These are phyloP conservation scores for Xylaria bambusicola DNA, from an alignment of 495 filamentous ascomycete species.

Conservation along the genomic window DNA sequence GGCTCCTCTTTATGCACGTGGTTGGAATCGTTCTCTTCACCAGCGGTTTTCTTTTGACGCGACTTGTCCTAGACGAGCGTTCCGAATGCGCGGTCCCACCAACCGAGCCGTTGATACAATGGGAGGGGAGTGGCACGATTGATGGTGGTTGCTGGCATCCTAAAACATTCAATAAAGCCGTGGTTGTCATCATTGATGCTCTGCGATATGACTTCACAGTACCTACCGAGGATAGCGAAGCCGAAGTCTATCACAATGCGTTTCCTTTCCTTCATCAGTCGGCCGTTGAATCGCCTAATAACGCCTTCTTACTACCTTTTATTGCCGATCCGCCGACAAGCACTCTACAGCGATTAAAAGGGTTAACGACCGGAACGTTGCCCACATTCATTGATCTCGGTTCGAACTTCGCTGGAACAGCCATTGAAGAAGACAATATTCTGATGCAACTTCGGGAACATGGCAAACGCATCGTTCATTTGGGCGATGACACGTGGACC, in stretches of 20 bases:
- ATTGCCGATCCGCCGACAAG: slow-evolving; percentile 96
- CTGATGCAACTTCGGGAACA: slow-evolving; percentile 77
- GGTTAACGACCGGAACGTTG: slow-evolving; percentile 90
- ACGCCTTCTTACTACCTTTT: slow-evolving; percentile 90
- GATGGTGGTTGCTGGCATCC: slow-evolving; percentile 91
- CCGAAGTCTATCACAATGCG: slow-evolving; percentile 80
- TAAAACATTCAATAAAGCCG: slow-evolving; percentile 85
- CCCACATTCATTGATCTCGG: slow-evolving; percentile 93
- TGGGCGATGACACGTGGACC: slow-evolving; percentile 97
- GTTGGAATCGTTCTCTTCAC: slow-evolving; percentile 90
- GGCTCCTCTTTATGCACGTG: slow-evolving; percentile 67
- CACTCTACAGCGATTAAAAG: slow-evolving; percentile 89
- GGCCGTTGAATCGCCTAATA: slow-evolving; percentile 67
- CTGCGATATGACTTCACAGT: slow-evolving; percentile 96
- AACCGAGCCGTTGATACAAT: slow-evolving; percentile 45
- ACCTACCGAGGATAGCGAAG: slow-evolving; percentile 60
- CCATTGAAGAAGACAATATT: slow-evolving; percentile 97
- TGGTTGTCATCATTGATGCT: slow-evolving; percentile 90
- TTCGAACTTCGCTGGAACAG: slow-evolving; percentile 92
- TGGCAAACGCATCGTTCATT: slow-evolving; percentile 84
- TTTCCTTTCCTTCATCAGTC: slow-evolving; percentile 84
- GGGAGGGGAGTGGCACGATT: slow-evolving; percentile 49
- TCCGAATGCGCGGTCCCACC: slow-evolving; percentile 79
- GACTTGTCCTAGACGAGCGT: slow-evolving; percentile 84
- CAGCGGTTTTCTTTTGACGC: slow-evolving; percentile 93